Conservation (phyloP, 345 rosid species). For the Erodium maritimum region DNA sequence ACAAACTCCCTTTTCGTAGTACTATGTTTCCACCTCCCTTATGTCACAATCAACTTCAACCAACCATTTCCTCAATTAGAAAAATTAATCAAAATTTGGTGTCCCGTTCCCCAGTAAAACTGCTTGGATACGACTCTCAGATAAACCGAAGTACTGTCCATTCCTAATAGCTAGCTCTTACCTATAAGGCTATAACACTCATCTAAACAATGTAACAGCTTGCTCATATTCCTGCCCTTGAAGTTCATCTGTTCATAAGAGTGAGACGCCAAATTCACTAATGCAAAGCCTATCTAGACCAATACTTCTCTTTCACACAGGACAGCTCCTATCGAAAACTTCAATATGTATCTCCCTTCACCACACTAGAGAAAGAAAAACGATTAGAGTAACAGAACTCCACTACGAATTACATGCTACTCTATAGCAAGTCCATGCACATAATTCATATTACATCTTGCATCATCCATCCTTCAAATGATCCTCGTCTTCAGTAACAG, state of each 20-base stretch:
- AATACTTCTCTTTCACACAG: neutral
- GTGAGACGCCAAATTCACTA: neutral
- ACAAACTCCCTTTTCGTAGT: neutral
- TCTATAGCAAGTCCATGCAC: neutral
- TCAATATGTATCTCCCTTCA: neutral
- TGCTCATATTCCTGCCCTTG: neutral
- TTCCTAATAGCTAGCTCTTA: neutral
- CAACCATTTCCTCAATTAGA: conserved; percentile 6
- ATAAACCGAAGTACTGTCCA: neutral
- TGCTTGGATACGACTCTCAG: conserved; percentile 2
- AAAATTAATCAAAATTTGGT: neutral
- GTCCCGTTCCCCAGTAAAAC: conserved; percentile 2
- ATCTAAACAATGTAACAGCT: neutral
- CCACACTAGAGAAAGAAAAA: neutral
- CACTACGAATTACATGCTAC: neutral
- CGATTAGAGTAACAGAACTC: too few species aligned
- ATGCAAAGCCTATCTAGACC: neutral
- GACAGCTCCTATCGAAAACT: neutral
- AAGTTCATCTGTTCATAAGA: neutral
- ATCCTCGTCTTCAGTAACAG: neutral
- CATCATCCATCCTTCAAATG: conserved; percentile 1
- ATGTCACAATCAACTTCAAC: conserved; percentile 2
- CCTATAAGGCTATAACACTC: neutral
- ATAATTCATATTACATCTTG: neutral
- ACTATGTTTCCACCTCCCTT: conserved; percentile 3